Evolutionary conservation across 495 filamentous ascomycete species (phyloP).

Genomic region (Lasiosphaeria hispida): DNA sequence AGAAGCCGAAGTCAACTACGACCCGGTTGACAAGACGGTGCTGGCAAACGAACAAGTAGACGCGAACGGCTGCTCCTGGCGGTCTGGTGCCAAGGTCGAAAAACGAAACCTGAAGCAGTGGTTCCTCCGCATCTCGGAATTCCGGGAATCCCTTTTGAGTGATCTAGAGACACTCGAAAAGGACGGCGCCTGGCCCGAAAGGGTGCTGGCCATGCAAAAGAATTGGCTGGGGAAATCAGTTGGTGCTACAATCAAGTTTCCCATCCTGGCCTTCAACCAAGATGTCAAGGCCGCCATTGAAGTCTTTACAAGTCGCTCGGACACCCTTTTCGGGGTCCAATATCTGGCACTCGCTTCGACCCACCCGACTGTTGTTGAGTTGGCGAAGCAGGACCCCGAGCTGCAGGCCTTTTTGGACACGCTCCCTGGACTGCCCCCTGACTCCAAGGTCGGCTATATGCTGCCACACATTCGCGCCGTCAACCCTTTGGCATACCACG

Average conservation of each 20-base stretch:
- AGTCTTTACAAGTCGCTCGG: constrained; percentile 79
- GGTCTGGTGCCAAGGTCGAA: constrained; percentile 83
- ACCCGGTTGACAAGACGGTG: constrained; percentile 85
- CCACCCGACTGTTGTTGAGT: constrained; percentile 64
- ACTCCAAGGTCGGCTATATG: constrained; percentile 73
- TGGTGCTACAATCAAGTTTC: constrained; percentile 71
- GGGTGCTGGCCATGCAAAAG: constrained; percentile 77
- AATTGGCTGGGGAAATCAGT: constrained; percentile 84
- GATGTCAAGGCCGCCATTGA: constrained; percentile 51
- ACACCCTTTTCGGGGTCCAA: constrained; percentile 81
- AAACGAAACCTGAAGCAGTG: constrained; percentile 79
- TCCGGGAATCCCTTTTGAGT: constrained; percentile 68
- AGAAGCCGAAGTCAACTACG: constrained; percentile 82
- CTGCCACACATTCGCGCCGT: constrained; percentile 58
- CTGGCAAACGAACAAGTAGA: constrained; percentile 91
- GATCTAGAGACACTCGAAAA: constrained; percentile 65
- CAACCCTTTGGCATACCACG: constrained; percentile 64
- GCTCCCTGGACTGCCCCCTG: constrained; percentile 58
- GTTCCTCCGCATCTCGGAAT: constrained; percentile 83
- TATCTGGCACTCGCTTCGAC: constrained; percentile 75
- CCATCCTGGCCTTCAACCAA: constrained; percentile 42
- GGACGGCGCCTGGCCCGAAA: constrained; percentile 71
- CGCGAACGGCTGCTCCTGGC: constrained; percentile 77
- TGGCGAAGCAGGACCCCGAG: constrained; percentile 56
- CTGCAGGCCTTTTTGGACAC: constrained; percentile 67